A percentile compares a stretch with the other conserved stretches of the same genome.
Evolutionary conservation across 2,329 filamentous ascomycete species (phyloP).

Genomic region (Cytospora chrysosperma): DNA sequence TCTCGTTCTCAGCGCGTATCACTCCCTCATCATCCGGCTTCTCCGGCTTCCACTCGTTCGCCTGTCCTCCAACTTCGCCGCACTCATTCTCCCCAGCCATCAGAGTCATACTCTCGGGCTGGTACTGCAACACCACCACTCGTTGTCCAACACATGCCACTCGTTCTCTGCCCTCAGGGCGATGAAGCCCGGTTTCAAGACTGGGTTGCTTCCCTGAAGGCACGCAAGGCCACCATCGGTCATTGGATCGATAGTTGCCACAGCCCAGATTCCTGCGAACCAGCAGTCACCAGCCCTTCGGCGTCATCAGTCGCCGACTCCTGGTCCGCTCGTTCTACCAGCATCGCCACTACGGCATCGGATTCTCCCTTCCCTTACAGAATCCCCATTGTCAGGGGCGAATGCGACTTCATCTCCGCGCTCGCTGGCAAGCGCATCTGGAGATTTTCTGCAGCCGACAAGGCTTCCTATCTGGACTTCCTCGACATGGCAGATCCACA

Average conservation of each 20-base stretch:
- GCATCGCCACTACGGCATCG: conserved; percentile 6
- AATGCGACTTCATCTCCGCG: conserved; percentile 4
- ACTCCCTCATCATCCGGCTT: background rate
- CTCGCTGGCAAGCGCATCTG: conserved; percentile 9
- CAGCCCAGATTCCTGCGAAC: conserved; percentile 1
- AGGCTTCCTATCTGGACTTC: background rate
- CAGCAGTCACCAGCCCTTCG: conserved; percentile 4
- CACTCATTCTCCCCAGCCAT: background rate
- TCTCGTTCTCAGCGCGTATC: background rate
- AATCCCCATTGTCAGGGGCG: background rate
- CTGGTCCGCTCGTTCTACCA: conserved; percentile 10
- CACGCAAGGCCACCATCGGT: background rate
- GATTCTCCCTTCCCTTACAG: conserved; percentile 6
- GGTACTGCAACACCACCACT: background rate
- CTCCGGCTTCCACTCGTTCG: background rate
- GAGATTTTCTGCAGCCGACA: background rate
- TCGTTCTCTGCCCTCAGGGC: background rate
- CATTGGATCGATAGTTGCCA: background rate
- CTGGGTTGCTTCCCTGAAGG: background rate
- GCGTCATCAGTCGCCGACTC: conserved; percentile 12
- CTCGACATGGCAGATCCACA: conserved; percentile 9
- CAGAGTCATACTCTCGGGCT: background rate
- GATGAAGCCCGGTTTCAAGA: background rate
- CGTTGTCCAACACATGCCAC: background rate
- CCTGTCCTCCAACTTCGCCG: background rate